Evolutionary conservation across 1,139 yeast species (phyloP).

Genomic region (Pichia sp.): DNA sequence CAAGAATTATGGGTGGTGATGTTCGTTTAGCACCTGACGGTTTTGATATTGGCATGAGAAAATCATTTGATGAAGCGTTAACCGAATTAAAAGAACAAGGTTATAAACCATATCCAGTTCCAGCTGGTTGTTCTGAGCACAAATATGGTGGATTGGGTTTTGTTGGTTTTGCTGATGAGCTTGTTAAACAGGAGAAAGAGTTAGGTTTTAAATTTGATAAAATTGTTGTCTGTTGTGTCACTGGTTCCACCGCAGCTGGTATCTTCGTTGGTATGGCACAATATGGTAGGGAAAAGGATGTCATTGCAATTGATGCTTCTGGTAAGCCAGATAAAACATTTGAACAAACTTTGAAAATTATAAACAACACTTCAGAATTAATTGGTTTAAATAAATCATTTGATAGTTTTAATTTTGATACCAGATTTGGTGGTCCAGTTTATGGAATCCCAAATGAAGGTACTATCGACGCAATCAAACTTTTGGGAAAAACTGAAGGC

Average conservation of each 20-base stretch:
- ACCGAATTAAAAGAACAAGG: slow-evolving; percentile 22
- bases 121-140: slow-evolving; percentile 33
- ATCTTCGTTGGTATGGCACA: slow-evolving; percentile 30
- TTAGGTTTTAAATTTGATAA: slow-evolving; percentile 30
- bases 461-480: slow-evolving; percentile 29
- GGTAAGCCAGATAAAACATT: slow-evolving; percentile 30
- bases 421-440: slow-evolving; percentile 29
- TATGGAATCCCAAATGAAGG: slow-evolving; percentile 32
- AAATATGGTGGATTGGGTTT: slow-evolving; percentile 31
- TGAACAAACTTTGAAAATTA: slow-evolving; percentile 29
- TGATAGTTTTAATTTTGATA: slow-evolving; percentile 26
- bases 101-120: slow-evolving; percentile 30
- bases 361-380: slow-evolving; percentile 28
- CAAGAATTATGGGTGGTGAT: slow-evolving; percentile 32
- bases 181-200: slow-evolving; percentile 29
- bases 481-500: slow-evolving; percentile 30
- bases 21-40: slow-evolving; percentile 30
- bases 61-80: slow-evolving; percentile 29
- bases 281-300: slow-evolving; percentile 30
- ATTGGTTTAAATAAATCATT: slow-evolving; percentile 25
- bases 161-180: slow-evolving; percentile 31
- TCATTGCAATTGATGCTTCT: slow-evolving; percentile 32
- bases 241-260: slow-evolving; percentile 32
- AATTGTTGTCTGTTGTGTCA: slow-evolving; percentile 30
- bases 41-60: slow-evolving; percentile 31